Percentiles rank a stretch among this genome's conserved stretches.
Evolutionary conservation across 2,329 filamentous ascomycete genomes (phyloP).

Genomic region (Hirsutella minnesotensis): DNA sequence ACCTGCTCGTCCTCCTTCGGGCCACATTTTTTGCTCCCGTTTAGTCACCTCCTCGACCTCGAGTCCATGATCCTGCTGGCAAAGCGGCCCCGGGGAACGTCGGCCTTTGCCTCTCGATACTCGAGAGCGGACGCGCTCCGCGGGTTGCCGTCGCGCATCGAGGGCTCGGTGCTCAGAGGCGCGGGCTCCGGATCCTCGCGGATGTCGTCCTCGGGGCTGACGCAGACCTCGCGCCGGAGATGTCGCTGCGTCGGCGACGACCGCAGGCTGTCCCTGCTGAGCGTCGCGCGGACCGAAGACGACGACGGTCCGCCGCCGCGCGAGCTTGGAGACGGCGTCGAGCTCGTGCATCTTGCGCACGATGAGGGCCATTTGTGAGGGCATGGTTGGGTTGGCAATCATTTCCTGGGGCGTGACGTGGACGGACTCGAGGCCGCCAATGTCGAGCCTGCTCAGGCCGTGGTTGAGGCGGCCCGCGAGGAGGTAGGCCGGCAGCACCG

Average conservation of each 20-base stretch:
- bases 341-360: conserved; percentile 12
- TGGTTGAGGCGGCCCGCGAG: conserved; percentile 32
- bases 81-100: no score
- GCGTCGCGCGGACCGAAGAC: conserved; percentile 7
- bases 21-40: no score
- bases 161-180: no score
- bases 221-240: not conserved
- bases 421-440: conserved; percentile 25
- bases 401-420: conserved; percentile 34
- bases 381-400: conserved; percentile 37
- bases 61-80: no score
- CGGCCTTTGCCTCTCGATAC: no score
- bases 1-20: no score
- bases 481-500: conserved; percentile 34
- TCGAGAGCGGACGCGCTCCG: not conserved
- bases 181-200: not conserved
- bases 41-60: no score
- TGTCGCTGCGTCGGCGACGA: not conserved
- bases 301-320: conserved; percentile 6
- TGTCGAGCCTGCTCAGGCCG: conserved; percentile 23
- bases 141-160: no score
- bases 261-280: conserved; percentile 2
- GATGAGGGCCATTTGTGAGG: conserved; percentile 33
- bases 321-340: conserved; percentile 7
- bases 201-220: not conserved